These are phyloP conservation scores for Ceratobasidium sp. DNA, from an alignment of 1,284 basidiomycete species.

Conservation along the genomic window DNA sequence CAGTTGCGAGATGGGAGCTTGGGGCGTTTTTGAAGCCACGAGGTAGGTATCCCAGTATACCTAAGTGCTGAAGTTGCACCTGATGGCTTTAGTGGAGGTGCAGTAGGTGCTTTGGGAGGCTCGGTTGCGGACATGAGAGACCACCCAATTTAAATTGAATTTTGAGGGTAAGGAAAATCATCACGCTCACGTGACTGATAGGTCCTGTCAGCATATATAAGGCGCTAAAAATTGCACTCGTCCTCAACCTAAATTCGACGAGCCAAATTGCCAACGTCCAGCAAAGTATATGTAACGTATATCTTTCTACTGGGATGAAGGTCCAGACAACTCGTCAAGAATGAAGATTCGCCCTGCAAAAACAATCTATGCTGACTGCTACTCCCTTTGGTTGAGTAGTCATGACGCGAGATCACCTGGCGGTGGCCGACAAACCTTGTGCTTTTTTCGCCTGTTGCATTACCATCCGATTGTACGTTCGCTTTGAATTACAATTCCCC, in stretches of 20 bases:
- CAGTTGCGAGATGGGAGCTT: slow-evolving; percentile 89
- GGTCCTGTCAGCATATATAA: slow-evolving; percentile 5
- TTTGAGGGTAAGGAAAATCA: background rate
- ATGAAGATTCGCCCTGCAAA: slow-evolving; percentile 24
- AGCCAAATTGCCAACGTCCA: slow-evolving; percentile 35
- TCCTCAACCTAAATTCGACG: slow-evolving; percentile 30
- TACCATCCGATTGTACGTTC: slow-evolving; percentile 19
- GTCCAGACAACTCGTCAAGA: slow-evolving; percentile 38
- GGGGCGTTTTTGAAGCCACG: slow-evolving; percentile 76
- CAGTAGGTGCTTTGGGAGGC: slow-evolving; percentile 20
- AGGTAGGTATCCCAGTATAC: slow-evolving; percentile 71
- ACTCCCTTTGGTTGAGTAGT: slow-evolving; percentile 37
- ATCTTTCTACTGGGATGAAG: slow-evolving; percentile 12
- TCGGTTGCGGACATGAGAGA: slow-evolving; percentile 19
- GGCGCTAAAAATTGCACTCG: background rate
- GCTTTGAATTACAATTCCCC: background rate
- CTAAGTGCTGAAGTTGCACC: slow-evolving; percentile 54
- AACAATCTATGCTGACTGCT: slow-evolving; percentile 38
- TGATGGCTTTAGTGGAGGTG: slow-evolving; percentile 14
- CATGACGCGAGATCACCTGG: slow-evolving; percentile 39
- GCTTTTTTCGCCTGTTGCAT: too few relatives aligned
- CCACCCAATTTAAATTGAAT: background rate
- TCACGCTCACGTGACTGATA: slow-evolving; percentile 14
- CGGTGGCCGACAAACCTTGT: slow-evolving; percentile 32
- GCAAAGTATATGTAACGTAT: slow-evolving; percentile 19